Evolutionary conservation across 2,329 filamentous ascomycete genomes (phyloP).

Genomic region (Diplodia seriata): DNA sequence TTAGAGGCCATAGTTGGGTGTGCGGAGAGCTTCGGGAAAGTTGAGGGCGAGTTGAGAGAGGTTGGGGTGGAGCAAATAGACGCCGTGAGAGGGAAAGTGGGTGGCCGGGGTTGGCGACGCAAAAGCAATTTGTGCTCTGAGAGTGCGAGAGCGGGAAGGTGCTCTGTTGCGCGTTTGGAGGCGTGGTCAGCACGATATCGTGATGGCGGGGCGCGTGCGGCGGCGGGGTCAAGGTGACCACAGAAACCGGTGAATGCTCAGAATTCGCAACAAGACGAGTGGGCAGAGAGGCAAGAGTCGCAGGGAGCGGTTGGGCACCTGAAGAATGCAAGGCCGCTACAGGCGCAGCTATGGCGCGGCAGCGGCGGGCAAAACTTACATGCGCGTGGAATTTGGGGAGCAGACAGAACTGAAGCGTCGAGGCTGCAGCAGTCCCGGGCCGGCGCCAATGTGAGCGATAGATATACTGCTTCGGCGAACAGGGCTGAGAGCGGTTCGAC

Average conservation of each 20-base stretch:
- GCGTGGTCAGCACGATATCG: conserved; percentile 13
- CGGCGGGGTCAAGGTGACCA: not conserved
- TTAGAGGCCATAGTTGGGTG: conserved; percentile 60
- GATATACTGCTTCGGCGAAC: conserved; percentile 11
- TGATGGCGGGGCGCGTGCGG: conserved; percentile 4
- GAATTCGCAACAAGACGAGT: not conserved
- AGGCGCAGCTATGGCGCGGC: not conserved
- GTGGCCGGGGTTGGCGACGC: conserved; percentile 9
- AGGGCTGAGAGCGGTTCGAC: conserved; percentile 23
- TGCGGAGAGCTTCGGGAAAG: conserved; percentile 23
- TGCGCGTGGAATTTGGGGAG: not conserved
- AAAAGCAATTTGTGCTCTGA: conserved; percentile 17
- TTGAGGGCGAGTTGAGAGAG: conserved; percentile 23
- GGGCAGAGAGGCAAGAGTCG: not conserved
- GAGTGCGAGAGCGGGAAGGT: not conserved
- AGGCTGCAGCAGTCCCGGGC: not conserved
- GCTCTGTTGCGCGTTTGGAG: conserved; percentile 1
- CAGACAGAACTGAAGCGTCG: not conserved
- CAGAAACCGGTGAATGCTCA: not conserved
- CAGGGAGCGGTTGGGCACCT: not conserved
- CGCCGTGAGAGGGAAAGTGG: not conserved
- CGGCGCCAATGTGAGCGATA: conserved; percentile 23
- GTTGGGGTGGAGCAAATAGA: conserved; percentile 14
- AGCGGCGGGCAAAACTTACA: conserved; percentile 10
- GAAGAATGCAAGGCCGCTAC: conserved; percentile 3